Evolutionary conservation across 1,284 basidiomycete genomes (phyloP).

Genomic region (Irpex sp.): DNA sequence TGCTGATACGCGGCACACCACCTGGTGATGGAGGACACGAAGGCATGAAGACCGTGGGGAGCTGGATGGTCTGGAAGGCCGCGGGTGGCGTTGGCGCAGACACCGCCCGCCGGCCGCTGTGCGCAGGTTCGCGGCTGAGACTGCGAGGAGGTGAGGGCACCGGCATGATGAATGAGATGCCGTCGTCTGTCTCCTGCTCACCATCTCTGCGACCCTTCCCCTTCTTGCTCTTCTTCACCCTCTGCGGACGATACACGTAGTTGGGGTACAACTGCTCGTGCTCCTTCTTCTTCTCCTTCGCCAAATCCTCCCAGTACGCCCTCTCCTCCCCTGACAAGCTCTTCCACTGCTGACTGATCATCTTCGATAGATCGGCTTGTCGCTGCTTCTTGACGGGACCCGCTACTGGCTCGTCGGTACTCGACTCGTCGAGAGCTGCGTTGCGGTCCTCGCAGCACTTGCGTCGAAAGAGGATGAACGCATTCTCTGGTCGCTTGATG

Average conservation of each 20-base stretch:
- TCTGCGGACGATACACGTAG: conserved; percentile 74
- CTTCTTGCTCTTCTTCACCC: conserved; percentile 47
- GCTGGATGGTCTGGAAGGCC: conserved; percentile 51
- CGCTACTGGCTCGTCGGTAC: conserved; percentile 29
- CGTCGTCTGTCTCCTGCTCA: conserved; percentile 44
- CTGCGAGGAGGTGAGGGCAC: conserved; percentile 30
- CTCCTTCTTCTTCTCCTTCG: conserved; percentile 57
- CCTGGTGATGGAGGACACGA: conserved; percentile 67
- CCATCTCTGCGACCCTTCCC: conserved; percentile 41
- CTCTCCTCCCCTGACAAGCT: conserved; percentile 55
- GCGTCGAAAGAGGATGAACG: conserved; percentile 76
- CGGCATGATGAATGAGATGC: conserved; percentile 56
- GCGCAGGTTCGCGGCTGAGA: conserved; percentile 22
- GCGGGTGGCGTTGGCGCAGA: conserved; percentile 35
- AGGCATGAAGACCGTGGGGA: conserved; percentile 61
- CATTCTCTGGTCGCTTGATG: conserved; percentile 77
- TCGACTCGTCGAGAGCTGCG: conserved; percentile 35
- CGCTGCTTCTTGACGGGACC: conserved; percentile 45
- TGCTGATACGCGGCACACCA: conserved; percentile 52
- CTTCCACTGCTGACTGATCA: conserved; percentile 76
- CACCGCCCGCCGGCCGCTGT: conserved; percentile 24
- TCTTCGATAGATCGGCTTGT: conserved; percentile 67
- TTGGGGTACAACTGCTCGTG: conserved; percentile 64
- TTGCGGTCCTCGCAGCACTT: conserved; percentile 72
- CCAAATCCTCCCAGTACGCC: conserved; percentile 58